Base-by-base conservation (phyloP, 2,329 filamentous ascomycete genomes). In the Blastomyces gilchristii region DNA sequence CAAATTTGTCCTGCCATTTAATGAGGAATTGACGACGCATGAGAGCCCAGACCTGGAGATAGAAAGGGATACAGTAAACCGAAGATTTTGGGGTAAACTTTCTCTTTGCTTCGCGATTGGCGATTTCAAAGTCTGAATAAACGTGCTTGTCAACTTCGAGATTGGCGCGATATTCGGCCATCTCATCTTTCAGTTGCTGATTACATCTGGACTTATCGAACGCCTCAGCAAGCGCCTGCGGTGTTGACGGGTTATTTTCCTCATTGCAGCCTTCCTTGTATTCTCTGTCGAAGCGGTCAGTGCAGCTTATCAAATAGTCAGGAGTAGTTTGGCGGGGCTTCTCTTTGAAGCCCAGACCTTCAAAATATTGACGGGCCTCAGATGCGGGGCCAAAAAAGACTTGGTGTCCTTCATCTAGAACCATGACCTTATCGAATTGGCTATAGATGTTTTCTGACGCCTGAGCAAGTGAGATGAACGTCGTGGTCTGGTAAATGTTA, bases 391-490 rank as follows among this genome's bases (percentile, higher is more conserved):
- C 90, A 64, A 89, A 91, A 76, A 86, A 94, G 43, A 90, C 87
- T 72, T 91, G 86, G 37, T 82, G 83, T 1, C 90, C 90, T 50
- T 84, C 82, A 65, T 92, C 88, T 62, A 94, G 89, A 45, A 92
- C 87, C 70, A 95, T 78, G 14, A 94, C 89, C 74, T 93, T 94
- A 78, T 95, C 90, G 65, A 93, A 92, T 43, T 86, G 84, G 28
- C 81, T 81, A 76, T 90, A 92, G 65, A 93, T 90, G 69, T 85
- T 91, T 75, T 94, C 89, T 0, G 87, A 91, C 0, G 89, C 90
- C 72, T 95, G 90, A 73, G 95, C 96, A 0, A 96, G 79, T 0
- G 90, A 91, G 1, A 95, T 90, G 65, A 94, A 92, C 0, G 90
- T 94, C 1, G 88, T 89, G 0, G 87, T 91, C 72, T 88, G 85